Base-by-base conservation (phyloP, 371 early-diverging fungal species). In the Syncephalis fuscata region DNA sequence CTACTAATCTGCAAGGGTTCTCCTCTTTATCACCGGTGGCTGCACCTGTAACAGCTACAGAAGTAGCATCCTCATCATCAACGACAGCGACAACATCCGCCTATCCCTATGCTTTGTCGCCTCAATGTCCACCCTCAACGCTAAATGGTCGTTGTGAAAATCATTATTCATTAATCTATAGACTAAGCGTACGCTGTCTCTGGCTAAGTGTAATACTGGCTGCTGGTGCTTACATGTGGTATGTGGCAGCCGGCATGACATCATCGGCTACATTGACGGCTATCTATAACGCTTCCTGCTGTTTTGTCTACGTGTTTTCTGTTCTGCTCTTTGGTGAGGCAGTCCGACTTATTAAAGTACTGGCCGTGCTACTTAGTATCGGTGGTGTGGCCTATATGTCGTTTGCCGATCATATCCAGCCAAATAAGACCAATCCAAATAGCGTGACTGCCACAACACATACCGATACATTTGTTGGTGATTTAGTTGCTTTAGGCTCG, bases 291-390 rank as follows among this genome's bases (percentile, higher is more conserved):
- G 82, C 77, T 4, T 68, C 78, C 8, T 82, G 83, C 49, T 82
- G 84, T 50, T 87, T 80, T 59, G 85, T 83, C 8, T 85, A 85
- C 49, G 48, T 80, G 11, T 85, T 87, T 54, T 82, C 82, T 5
- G 60, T 85, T 14, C 39, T 72, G 42, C 59, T 83, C 58, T 60
- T 82, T 21, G 64, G 67, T 26, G 88, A 87, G 48, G 63, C 64
- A 17, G 45, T 85, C 20, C 60, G 64, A 7, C 21, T 48, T 1
- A 55, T 62, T 43, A 87, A 87, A 55, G 62, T 78, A 7, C 37
- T 64, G 2, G 80, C 85, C 0, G 78, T 85, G 8, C 50, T 62
- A 15, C 58, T 82, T 23, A 79, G 81, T 52, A 67, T 85, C 47
- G 25, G 67, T 4, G 88, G 88, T 26, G 81, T 85, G 1, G 59